Base-by-base conservation (phyloP, 1,139 yeast genomes). In the Saccharomyces hybrid region DNA sequence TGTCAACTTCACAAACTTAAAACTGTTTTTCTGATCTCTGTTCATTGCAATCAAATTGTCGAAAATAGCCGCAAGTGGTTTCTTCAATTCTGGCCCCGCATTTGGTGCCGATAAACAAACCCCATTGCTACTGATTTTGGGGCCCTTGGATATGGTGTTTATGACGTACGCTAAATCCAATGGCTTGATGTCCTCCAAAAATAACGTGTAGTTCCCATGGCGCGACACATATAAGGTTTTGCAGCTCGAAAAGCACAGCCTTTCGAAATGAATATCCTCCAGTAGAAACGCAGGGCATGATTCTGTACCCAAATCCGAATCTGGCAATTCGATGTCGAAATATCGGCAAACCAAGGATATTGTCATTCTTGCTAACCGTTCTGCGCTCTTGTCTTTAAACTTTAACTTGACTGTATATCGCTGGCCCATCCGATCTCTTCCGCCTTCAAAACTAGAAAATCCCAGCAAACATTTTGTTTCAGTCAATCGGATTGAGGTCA, bases 1-100 rank as follows among this genome's bases (percentile, higher is more conserved):
- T 2, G 14, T 49, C 46, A 62, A 46, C 41, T 57, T 58, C 2
- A 56, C 59, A 51, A 63, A 61, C 46, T 59, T 56, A 48, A 63
- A 63, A 16, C 46, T 48, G 26, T 55, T 51, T 8, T 50, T 51
- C 4, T 53, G n/a, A 27, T 52, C 53, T 13, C 49, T 44, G 44
- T 62, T 59, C 52, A 60, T 51, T 25, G n/a, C 46, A 5, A 61
- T 55, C 27, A 64, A 53, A 52, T 60, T 60, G 29, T 62, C 56
- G 44, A 63, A 56, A 14, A 58, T 63, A 11, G 48, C 48, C 16
- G 48, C 42, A 2, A 59, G 46, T 4, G 51, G 25, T 28, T 48
- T 42, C 25, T 53, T 57, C 23, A 14, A 25, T 11, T 16, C 2
- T 4, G 16, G 25, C 8, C 16, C 29, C 5, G 13, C 3, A 16